Evolutionary conservation across 202 grass and related monocot species (phyloP).

Genomic region (Schoenoplectus triqueter): DNA sequence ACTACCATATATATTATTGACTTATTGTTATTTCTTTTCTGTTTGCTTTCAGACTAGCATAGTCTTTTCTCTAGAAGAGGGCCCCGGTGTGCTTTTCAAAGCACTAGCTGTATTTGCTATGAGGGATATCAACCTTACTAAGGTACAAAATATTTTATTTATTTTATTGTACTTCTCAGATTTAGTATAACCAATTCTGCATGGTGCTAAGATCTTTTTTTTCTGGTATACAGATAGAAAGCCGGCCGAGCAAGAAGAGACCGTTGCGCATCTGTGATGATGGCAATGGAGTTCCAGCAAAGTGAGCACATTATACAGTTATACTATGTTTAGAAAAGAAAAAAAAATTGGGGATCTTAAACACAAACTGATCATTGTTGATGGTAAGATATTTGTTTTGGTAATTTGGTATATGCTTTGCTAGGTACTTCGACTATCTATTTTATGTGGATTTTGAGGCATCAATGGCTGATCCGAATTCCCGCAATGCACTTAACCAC

Average conservation of each 20-base stretch:
- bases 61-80: slow-evolving; percentile 98
- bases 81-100: slow-evolving; percentile 85
- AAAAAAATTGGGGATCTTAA: slow-evolving; percentile 6
- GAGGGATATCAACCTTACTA: slow-evolving; percentile 90
- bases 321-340: neutral
- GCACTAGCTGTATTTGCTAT: slow-evolving; percentile 93
- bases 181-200: neutral
- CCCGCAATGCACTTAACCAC: slow-evolving; percentile 84
- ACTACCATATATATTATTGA: neutral
- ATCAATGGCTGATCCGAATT: slow-evolving; percentile 84
- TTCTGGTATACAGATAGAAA: slow-evolving; percentile 76
- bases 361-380: slow-evolving; percentile 7
- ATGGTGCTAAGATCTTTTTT: neutral
- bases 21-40: neutral
- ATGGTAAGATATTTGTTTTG: neutral
- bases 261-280: slow-evolving; percentile 74
- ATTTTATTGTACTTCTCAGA: neutral
- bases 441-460: slow-evolving; percentile 96
- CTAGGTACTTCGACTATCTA: slow-evolving; percentile 92
- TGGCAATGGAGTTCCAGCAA: slow-evolving; percentile 54
- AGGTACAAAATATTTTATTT: slow-evolving; percentile 45
- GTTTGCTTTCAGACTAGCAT: slow-evolving; percentile 74
- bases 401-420: slow-evolving; percentile 22
- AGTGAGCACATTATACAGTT: slow-evolving; percentile 51
- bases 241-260: slow-evolving; percentile 73